Evolutionary conservation across 805 yeast genomes (phyloP).

Genomic region (Candida jianshihensis): DNA sequence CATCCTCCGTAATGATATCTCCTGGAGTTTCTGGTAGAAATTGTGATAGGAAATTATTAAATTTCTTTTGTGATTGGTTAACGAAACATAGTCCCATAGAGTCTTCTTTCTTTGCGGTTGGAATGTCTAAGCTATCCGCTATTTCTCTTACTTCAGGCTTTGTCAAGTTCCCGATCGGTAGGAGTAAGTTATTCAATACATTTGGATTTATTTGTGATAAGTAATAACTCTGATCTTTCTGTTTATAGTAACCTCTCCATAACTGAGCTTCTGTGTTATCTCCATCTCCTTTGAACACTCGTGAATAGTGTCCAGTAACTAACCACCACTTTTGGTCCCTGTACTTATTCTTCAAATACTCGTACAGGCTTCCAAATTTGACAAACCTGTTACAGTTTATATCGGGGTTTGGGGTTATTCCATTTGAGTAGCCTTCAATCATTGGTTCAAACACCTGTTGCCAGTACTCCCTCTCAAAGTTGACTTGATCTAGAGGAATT

Average conservation of each 20-base stretch:
- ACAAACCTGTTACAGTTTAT: slow-evolving; percentile 78
- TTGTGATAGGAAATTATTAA: slow-evolving; percentile 33
- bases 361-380: slow-evolving; percentile 76
- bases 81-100: slow-evolving; percentile 96
- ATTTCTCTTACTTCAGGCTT: slow-evolving; percentile 70
- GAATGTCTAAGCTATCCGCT: slow-evolving; percentile 48
- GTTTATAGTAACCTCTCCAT: slow-evolving; percentile 46
- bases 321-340: slow-evolving; percentile 58
- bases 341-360: slow-evolving; percentile 39
- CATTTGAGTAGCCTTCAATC: slow-evolving; percentile 63
- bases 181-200: slow-evolving; percentile 42
- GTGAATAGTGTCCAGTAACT: slow-evolving; percentile 81
- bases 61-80: slow-evolving; percentile 54
- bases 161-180: slow-evolving; percentile 75
- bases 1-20: slow-evolving; percentile 67
- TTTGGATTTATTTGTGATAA: slow-evolving; percentile 55
- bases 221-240: slow-evolving; percentile 90
- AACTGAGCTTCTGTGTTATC: slow-evolving; percentile 35
- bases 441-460: slow-evolving; percentile 86
- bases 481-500: slow-evolving; percentile 69
- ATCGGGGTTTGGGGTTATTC: slow-evolving; percentile 93
- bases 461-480: slow-evolving; percentile 92
- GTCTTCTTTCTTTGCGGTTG: slow-evolving; percentile 77
- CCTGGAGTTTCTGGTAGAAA: slow-evolving; percentile 53
- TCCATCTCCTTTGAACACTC: slow-evolving; percentile 34